These are phyloP conservation scores for Beauveria varroae DNA, from an alignment of 2,329 filamentous ascomycete genomes.

Conservation along the genomic window DNA sequence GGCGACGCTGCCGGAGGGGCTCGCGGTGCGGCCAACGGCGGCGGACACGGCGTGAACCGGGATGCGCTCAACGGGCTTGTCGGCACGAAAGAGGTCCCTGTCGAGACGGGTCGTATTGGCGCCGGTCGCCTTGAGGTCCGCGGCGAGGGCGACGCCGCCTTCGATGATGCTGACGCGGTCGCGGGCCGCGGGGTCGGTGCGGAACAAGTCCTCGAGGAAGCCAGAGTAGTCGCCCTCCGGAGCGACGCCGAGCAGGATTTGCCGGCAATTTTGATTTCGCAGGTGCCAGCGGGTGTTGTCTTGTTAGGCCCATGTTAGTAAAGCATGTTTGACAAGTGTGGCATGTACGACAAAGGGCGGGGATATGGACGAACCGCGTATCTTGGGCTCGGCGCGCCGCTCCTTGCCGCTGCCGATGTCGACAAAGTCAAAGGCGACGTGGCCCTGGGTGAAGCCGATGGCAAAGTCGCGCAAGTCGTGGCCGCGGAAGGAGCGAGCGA, in stretches of 20 bases:
- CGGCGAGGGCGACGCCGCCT: slow-evolving; percentile 38
- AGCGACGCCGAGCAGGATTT: slow-evolving; percentile 53
- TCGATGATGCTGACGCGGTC: slow-evolving; percentile 47
- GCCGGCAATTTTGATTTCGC: slow-evolving; percentile 53
- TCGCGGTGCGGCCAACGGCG: slow-evolving; percentile 12
- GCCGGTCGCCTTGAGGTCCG: slow-evolving; percentile 40
- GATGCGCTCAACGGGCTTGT: slow-evolving; percentile 38
- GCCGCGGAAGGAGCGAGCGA: slow-evolving; percentile 41
- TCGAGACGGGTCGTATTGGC: slow-evolving; percentile 40
- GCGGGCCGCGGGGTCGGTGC: slow-evolving; percentile 36
- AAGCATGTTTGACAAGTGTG: background rate
- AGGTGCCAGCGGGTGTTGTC: slow-evolving; percentile 50
- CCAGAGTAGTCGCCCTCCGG: slow-evolving; percentile 55
- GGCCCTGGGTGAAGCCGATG: slow-evolving; percentile 51
- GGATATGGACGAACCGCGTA: slow-evolving; percentile 41
- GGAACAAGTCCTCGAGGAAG: slow-evolving; percentile 48
- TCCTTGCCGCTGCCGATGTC: slow-evolving; percentile 55
- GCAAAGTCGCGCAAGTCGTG: slow-evolving; percentile 50
- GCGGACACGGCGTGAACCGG: slow-evolving; percentile 11
- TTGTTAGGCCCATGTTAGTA: slow-evolving; percentile 17
- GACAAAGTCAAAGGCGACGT: slow-evolving; percentile 55
- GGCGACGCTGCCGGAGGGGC: slow-evolving; percentile 31
- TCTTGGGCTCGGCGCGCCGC: slow-evolving; percentile 49
- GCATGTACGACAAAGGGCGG: background rate
- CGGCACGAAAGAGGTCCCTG: slow-evolving; percentile 43